Base-by-base conservation (phyloP, 2,329 filamentous ascomycete species). In the Dactylellina haptotyla region DNA sequence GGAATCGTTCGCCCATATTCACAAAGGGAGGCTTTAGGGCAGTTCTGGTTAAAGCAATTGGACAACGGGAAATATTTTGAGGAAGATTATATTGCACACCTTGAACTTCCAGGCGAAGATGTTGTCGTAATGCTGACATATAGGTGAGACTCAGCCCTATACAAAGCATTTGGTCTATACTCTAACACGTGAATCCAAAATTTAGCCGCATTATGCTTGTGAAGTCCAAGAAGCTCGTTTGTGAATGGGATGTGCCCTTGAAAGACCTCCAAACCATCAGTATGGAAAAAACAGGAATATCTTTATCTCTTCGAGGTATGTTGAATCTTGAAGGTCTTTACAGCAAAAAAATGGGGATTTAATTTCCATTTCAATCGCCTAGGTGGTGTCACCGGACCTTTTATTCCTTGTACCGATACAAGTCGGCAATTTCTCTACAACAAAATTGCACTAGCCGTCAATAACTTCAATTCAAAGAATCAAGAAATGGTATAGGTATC, bases 41-140 rank as follows among this genome's bases (percentile, higher is more conserved):
- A 99, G 81, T 97, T 92, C 84, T 99, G 95, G 96, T 88, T 99
- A 76, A 99, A 99, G 85, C 96, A 97, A 70, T 88, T 96, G 9
- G 95, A 99, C 82, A 95, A 97, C 76, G 95, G 95, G 75, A 95
- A 93, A 81, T 98, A 94, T 84, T 99, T 99, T 86, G 90, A 96
- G 82, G 95, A 99, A 81, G 87, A 92, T 80, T 99, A 99, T 83
- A 95, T 99, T 80, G 96, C 93, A 3, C 96, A 99, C 80, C 85
- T 99, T 3, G 94, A 99, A 81, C 86, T 99, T 25, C 91, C 92
- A 9, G 88, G 89, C 73, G 92, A 95, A 80, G 93, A 96, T 80
- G 90, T 93, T 84, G 88, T 94, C 65, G 90, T 93, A 51, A 92
- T 98, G 87, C 86, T 99, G 73, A 97, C 91, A 8, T 95, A 91